Conservation (phyloP, 2,329 filamentous ascomycete species). For the Calycina marina region DNA sequence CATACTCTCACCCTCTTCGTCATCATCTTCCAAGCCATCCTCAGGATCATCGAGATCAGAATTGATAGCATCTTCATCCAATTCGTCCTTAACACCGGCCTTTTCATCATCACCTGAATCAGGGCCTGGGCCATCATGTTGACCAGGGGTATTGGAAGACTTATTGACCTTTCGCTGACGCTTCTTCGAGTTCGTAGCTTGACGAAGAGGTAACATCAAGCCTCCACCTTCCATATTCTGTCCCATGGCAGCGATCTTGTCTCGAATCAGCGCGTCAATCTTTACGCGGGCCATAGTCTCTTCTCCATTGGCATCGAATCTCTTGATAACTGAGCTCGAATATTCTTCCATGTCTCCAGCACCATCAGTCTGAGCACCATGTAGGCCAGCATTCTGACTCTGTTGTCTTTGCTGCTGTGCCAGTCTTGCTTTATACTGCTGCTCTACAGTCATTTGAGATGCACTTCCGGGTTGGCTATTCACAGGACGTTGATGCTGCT, state of each 20-base stretch:
- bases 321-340: constrained; percentile 42
- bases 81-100: constrained; percentile 40
- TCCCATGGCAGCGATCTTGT: constrained; percentile 49
- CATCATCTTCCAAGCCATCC: constrained; percentile 69
- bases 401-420: constrained; percentile 20
- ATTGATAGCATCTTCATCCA: constrained; percentile 93
- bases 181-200: constrained; percentile 23
- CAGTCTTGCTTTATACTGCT: constrained; percentile 20
- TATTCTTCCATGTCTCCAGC: constrained; percentile 39
- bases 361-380: constrained; percentile 61
- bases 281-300: constrained; percentile 43
- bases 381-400: constrained; percentile 29
- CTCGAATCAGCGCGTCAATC: constrained; percentile 55
- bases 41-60: constrained; percentile 94
- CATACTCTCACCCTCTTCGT: constrained; percentile 62
- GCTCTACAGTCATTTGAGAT: constrained; percentile 3
- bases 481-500: constrained; percentile 14
- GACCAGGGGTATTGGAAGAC: constrained; percentile 21
- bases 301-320: constrained; percentile 37
- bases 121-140: constrained; percentile 43
- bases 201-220: constrained; percentile 54
- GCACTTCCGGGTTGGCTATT: constrained; percentile 6
- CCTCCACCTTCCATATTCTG: constrained; percentile 60
- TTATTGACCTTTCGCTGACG: constrained; percentile 21
- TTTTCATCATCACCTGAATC: constrained; percentile 43